Evolutionary conservation across 345 rosid species (phyloP).

Genomic region (Rhodomyrtus tomentosa): DNA sequence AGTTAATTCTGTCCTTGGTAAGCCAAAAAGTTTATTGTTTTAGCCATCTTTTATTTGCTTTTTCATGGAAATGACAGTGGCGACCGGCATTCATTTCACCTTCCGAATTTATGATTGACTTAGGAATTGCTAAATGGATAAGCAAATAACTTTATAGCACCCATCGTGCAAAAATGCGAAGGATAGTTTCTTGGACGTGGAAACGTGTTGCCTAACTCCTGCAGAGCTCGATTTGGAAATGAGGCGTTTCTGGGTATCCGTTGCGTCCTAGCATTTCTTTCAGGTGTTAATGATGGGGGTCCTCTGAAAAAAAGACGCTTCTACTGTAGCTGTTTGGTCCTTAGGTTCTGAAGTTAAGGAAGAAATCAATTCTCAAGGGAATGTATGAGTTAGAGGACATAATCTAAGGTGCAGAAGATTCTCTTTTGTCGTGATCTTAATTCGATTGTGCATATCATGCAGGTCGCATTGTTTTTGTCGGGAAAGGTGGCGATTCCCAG

Average conservation of each 20-base stretch:
- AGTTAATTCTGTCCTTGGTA: neutral
- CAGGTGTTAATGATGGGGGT: neutral
- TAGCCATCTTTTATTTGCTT: neutral
- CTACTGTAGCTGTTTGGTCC: neutral
- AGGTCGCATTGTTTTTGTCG: slow-evolving; percentile 8
- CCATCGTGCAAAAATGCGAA: neutral
- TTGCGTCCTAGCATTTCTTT: neutral
- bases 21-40: neutral
- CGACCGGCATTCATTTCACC: neutral
- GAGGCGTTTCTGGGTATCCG: neutral
- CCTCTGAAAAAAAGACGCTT: neutral
- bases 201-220: neutral
- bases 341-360: neutral
- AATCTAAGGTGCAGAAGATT: neutral
- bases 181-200: neutral
- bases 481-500: neutral
- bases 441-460: neutral
- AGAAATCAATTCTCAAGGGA: neutral
- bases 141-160: neutral
- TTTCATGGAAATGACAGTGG: neutral
- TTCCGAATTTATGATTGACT: neutral
- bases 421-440: neutral
- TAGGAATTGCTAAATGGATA: neutral
- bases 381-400: neutral
- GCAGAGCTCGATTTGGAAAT: neutral